Evolutionary conservation across 441 rosid species (phyloP).

Genomic region (Jatropha multifida): DNA sequence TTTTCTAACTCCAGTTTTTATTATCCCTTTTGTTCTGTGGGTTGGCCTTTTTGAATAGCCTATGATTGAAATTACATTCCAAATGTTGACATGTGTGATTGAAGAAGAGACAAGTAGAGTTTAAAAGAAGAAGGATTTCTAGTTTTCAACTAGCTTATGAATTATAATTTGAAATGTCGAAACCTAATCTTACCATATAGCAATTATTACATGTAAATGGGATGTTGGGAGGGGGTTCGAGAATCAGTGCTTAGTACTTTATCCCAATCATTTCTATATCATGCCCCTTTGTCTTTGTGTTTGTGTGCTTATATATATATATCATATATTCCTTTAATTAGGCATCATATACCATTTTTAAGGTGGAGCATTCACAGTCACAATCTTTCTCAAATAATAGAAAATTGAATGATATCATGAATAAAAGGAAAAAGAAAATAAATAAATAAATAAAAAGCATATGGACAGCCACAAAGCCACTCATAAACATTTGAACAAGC

Average conservation of each 20-base stretch:
- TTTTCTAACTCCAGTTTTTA: background rate
- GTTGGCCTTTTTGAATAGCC: slow-evolving; percentile 35
- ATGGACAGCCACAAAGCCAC: slow-evolving; percentile 13
- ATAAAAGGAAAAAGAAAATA: background rate
- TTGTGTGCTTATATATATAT: background rate
- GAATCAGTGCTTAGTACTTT: slow-evolving; percentile 27
- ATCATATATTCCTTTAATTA: background rate
- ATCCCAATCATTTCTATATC: slow-evolving; percentile 51
- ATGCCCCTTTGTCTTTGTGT: slow-evolving; percentile 18
- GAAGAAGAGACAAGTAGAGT: slow-evolving; percentile 8
- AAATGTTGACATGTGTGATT: slow-evolving; percentile 12
- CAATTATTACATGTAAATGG: slow-evolving; percentile 12
- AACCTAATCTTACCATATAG: slow-evolving; percentile 8
- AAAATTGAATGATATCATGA: slow-evolving; percentile 5
- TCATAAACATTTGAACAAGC: background rate
- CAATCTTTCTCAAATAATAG: slow-evolving; percentile 1
- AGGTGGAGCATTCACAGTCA: slow-evolving; percentile 24
- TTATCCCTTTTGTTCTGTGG: slow-evolving; percentile 20
- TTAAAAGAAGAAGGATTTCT: background rate
- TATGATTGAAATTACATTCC: background rate
- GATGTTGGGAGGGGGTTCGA: background rate
- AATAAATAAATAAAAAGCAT: background rate
- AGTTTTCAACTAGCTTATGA: background rate
- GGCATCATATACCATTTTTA: slow-evolving; percentile 22
- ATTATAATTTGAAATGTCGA: slow-evolving; percentile 2